Evolutionary conservation across 2,329 filamentous ascomycete species (phyloP), one percentile per base, ranked within the genome.

Genomic region (Coleophoma crateriformis): DNA sequence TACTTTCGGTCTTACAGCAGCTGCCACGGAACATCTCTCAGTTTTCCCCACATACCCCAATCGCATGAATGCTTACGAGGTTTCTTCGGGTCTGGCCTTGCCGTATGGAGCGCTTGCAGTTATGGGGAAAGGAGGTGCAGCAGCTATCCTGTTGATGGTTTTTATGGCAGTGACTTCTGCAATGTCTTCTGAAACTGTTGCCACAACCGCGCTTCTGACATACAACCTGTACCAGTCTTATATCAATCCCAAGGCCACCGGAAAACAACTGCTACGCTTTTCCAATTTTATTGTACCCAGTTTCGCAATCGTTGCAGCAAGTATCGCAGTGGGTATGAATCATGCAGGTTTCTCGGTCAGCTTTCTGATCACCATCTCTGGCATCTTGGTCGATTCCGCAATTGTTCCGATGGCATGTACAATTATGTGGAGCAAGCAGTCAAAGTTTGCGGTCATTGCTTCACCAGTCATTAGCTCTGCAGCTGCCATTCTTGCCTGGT

Each of bases 91-190:
- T 1, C 71, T 90, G 1, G 85, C 88, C 0, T 69, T 89, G 3
- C 85, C 86, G 0, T 83, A 86, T 51, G 85, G 83, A 2, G 83
- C 86, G 0, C 79, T 86, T 22, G 82, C 85, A 2, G 66, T 89
- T 27, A 75, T 87, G 2, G 86, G 86, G 0, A 84, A 82, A 54
- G 85, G 85, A 8, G 86, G 86, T 43, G 86, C 85, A 0, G 81
- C 78, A 1, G 53, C 53, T 6, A 89, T 85, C 1, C 71, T 88
- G 0, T 68, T 90, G 4, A 75, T 88, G 48, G 80, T 85, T 11
- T 88, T 89, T 71, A 88, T 89, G 85, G 86, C 85, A 2, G 83
- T 88, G n/a, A 88, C 84, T 89, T 1, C 95, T n/a, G 89, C 90
- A 1, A 75, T 95, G 1, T 90, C 90, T 0, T 88, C 89, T 51